Base-by-base conservation (phyloP, 306 rosid species). In the Mimosa bimucronata region DNA sequence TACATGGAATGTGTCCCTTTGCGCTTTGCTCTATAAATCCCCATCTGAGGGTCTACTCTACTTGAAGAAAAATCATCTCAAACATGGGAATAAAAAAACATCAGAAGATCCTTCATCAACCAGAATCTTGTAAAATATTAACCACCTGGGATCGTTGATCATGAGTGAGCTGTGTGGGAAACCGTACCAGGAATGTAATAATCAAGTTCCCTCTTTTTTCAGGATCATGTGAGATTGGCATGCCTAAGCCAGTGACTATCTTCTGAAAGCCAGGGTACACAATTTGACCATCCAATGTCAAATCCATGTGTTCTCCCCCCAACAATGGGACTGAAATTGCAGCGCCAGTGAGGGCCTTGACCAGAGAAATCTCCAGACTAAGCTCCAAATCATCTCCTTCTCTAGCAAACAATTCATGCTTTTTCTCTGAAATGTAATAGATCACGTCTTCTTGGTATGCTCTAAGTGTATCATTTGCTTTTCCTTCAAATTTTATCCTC, bases 361-460 rank as follows among this genome's bases (percentile, higher is more conserved):
- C 13, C 16, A 93, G 77, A 1, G 98, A 90, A 46, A 93, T 91
- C 61, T 85, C 86, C 2, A 95, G 28, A 0, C 81, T 74, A 30
- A 91, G 65, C 79, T 88, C 93, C 84, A 95, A 83, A 70, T 93
- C 97, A 78, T 93, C 97, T 0, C 93, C 98, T 57, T 88, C 92
- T 89, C 94, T 90, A 83, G 77, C 84, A 40, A 89, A 91, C 53
- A 86, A 74, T 0, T 77, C 74, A 82, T 95, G 97, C 21, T 76
- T 77, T 62, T 89, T 96, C 80, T 96, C 93, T 2, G 83, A 74
- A 21, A 96, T 82, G 48, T 81, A 48, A 73, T 89, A 88, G 48
- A 82, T 42, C 34, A 91, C 67, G 79, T 90, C 99, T 1, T 89
- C 97, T 48, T 86, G 78, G 76, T 53, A 78, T 23, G 62, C 55